Evolutionary conservation across 2,329 filamentous ascomycete species (phyloP).

Genomic region (Orbilia javanica): DNA sequence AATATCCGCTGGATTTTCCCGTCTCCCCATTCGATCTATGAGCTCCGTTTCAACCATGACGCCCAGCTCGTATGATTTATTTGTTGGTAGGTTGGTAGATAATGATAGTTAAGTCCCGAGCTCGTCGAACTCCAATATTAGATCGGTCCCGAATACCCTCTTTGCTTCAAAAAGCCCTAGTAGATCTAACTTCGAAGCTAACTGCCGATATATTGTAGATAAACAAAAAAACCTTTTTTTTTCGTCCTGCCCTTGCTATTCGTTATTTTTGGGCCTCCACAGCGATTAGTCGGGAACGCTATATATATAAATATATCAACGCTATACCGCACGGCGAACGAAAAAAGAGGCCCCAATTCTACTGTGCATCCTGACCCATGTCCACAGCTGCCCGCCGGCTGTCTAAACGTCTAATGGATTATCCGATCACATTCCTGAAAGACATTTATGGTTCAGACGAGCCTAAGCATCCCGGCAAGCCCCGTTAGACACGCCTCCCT

Average conservation of each 20-base stretch:
- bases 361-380: not conserved
- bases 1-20: conserved; percentile 52
- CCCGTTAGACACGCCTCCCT: conserved; percentile 18
- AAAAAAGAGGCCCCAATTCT: not conserved
- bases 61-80: not conserved
- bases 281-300: conserved; percentile 11
- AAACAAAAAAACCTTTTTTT: not conserved
- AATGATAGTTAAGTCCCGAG: not conserved
- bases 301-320: conserved; percentile 36
- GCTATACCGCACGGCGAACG: conserved; percentile 15
- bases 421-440: conserved; percentile 29
- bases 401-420: conserved; percentile 15
- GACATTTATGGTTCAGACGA: conserved; percentile 16
- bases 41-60: conserved; percentile 51
- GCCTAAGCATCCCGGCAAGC: conserved; percentile 29
- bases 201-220: conserved; percentile 18
- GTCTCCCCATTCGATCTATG: conserved; percentile 48
- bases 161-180: not conserved
- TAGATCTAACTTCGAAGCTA: not conserved
- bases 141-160: not conserved
- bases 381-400: not conserved
- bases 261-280: not conserved
- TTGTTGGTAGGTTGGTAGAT: not conserved
- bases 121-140: not conserved
- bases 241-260: conserved; percentile 10